phyloP scores from a whole-genome alignment of 192 early-diverging fungal genomes.

The Dispira simplex region DNA sequence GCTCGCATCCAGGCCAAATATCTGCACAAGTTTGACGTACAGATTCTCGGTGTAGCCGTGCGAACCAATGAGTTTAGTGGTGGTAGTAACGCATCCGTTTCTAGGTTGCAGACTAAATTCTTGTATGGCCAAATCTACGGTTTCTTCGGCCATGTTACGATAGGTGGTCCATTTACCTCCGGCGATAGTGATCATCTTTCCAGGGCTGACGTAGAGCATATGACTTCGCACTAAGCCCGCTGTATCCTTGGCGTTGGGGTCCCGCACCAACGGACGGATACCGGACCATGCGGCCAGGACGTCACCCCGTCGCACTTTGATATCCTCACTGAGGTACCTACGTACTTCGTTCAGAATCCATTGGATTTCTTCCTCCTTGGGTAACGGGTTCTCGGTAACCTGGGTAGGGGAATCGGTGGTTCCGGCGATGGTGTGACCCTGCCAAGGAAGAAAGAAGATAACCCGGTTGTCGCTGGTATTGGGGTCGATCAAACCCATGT shows the following conservation, averaged over 20 bases:
- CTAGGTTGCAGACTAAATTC: conserved; percentile 50
- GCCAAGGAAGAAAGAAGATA: conserved; percentile 96
- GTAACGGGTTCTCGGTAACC: conserved; percentile 70
- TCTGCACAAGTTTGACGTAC: conserved; percentile 94
- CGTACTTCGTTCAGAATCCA: conserved; percentile 91
- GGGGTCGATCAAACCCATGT: conserved; percentile 94
- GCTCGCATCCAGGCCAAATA: conserved; percentile 85
- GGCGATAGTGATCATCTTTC: conserved; percentile 82
- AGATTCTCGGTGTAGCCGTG: conserved; percentile 79
- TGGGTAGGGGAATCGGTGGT: conserved; percentile 87
- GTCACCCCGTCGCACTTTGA: conserved; percentile 93
- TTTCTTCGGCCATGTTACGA: conserved; percentile 92
- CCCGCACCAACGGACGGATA: conserved; percentile 90
- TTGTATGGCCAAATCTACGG: conserved; percentile 74
- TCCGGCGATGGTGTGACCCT: conserved; percentile 89
- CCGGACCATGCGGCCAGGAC: conserved; percentile 97
- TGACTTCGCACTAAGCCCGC: conserved; percentile 91
- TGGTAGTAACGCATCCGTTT: conserved; percentile 60
- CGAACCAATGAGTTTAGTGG: conserved; percentile 65
- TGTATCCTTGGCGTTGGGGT: conserved; percentile 84
- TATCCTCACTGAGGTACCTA: conserved; percentile 77
- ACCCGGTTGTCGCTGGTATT: conserved; percentile 88
- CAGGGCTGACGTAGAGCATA: conserved; percentile 77
- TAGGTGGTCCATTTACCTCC: conserved; percentile 99
- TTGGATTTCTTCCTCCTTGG: conserved; percentile 84